A percentile compares a stretch with the other conserved stretches of the same genome.
Evolutionary conservation across 371 early-diverging fungal genomes (phyloP).

Genomic region (Circinella umbellata): DNA sequence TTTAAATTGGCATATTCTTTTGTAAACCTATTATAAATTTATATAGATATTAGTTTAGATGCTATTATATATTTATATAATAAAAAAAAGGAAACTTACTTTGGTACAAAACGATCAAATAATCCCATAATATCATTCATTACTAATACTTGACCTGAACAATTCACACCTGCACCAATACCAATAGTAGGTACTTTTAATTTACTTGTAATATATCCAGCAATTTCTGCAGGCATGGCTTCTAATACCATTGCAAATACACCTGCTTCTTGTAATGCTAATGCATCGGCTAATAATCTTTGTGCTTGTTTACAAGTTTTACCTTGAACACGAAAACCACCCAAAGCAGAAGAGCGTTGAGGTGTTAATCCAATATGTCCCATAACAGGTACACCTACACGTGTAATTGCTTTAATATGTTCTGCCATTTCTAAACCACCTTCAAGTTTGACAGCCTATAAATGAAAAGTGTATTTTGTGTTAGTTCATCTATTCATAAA

Average conservation of each 20-base stretch:
- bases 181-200: slow-evolving; percentile 93
- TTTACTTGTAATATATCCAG: slow-evolving; percentile 76
- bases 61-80: background rate
- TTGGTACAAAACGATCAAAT: slow-evolving; percentile 83
- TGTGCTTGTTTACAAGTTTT: slow-evolving; percentile 81
- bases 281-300: slow-evolving; percentile 81
- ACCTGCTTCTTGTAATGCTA: slow-evolving; percentile 92
- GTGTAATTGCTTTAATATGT: slow-evolving; percentile 74
- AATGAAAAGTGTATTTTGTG: too few relatives aligned
- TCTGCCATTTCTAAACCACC: slow-evolving; percentile 87
- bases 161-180: slow-evolving; percentile 90
- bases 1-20: slow-evolving; percentile 86
- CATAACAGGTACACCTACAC: slow-evolving; percentile 89
- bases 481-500: background rate
- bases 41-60: background rate
- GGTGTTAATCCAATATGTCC: slow-evolving; percentile 97
- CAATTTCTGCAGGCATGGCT: slow-evolving; percentile 90
- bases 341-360: slow-evolving; percentile 84
- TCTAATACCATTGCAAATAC: slow-evolving; percentile 93
- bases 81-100: slow-evolving; percentile 34
- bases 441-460: slow-evolving; percentile 91
- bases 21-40: slow-evolving; percentile 69
- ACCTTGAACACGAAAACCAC: slow-evolving; percentile 94
- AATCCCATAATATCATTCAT: slow-evolving; percentile 88
- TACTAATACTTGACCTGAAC: slow-evolving; percentile 95